Evolutionary conservation across 139 green algal species (phyloP).

Genomic region (Asterochloris erici): DNA sequence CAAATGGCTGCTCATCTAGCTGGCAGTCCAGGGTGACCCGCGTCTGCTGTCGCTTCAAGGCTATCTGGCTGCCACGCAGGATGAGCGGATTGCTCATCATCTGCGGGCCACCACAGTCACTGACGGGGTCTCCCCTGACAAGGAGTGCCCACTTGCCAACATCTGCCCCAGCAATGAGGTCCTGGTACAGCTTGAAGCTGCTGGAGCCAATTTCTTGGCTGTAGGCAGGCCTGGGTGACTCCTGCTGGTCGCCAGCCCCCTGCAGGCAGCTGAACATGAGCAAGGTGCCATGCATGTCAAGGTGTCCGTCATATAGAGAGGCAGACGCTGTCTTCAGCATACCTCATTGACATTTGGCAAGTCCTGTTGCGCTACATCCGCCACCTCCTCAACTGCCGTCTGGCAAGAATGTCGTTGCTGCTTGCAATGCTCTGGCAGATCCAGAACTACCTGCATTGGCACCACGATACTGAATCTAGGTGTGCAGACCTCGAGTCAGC

Average conservation of each 20-base stretch:
- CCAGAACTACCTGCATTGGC: conserved; percentile 11
- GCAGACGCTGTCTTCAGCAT: neutral
- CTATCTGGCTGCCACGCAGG: conserved; percentile 10
- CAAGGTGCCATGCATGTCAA: neutral
- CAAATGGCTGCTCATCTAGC: neutral
- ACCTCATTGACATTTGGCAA: no score
- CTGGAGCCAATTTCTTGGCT: neutral
- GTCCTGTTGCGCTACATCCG: neutral
- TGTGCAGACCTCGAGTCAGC: neutral
- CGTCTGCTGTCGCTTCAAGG: neutral
- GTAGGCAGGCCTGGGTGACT: neutral
- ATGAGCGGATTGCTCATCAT: conserved; percentile 18
- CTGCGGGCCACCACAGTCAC: conserved; percentile 7
- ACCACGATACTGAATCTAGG: neutral
- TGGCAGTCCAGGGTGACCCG: neutral
- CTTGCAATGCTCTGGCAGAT: conserved; percentile 1
- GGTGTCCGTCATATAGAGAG: neutral
- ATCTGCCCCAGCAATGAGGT: neutral
- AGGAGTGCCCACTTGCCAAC: neutral
- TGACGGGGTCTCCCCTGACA: neutral
- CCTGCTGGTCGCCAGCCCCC: neutral
- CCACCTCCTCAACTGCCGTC: no score
- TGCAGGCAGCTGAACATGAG: neutral
- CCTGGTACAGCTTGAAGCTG: neutral
- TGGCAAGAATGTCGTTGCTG: neutral